Conservation (phyloP, 2,329 filamentous ascomycete species). For the Arthrobotrys entomopaga region DNA sequence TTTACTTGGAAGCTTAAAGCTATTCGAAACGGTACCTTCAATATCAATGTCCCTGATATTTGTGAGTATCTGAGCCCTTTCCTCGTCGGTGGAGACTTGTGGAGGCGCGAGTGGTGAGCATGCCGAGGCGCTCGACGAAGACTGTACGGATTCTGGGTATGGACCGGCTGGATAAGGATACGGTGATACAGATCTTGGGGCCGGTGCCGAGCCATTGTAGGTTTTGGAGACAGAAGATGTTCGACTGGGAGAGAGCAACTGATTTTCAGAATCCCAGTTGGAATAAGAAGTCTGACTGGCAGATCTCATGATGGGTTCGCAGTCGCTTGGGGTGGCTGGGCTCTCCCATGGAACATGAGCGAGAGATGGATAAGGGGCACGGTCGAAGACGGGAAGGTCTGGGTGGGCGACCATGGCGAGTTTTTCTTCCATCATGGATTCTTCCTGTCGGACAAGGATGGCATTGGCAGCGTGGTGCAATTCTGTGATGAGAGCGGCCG, state of each 20-base stretch:
- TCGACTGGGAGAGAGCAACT: slow-evolving; percentile 44
- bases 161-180: slow-evolving; percentile 49
- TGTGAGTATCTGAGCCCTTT: slow-evolving; percentile 84
- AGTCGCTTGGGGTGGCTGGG: slow-evolving; percentile 54
- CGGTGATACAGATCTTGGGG: slow-evolving; percentile 51
- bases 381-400: slow-evolving; percentile 53
- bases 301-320: slow-evolving; percentile 55
- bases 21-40: slow-evolving; percentile 83
- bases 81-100: slow-evolving; percentile 83
- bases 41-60: slow-evolving; percentile 83
- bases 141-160: slow-evolving; percentile 53
- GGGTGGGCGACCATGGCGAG: slow-evolving; percentile 62
- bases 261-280: slow-evolving; percentile 55
- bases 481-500: slow-evolving; percentile 98
- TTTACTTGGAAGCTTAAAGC: slow-evolving; percentile 85
- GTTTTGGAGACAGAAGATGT: slow-evolving; percentile 38
- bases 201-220: slow-evolving; percentile 35
- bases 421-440: slow-evolving; percentile 62
- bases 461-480: slow-evolving; percentile 95
- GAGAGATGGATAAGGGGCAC: slow-evolving; percentile 67
- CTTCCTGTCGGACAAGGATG: slow-evolving; percentile 70
- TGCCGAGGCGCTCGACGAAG: slow-evolving; percentile 60
- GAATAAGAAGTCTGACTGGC: slow-evolving; percentile 53
- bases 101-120: slow-evolving; percentile 76
- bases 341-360: slow-evolving; percentile 63